Conservation (phyloP, 2,329 filamentous ascomycete species). For the Neospermospora avenae region DNA sequence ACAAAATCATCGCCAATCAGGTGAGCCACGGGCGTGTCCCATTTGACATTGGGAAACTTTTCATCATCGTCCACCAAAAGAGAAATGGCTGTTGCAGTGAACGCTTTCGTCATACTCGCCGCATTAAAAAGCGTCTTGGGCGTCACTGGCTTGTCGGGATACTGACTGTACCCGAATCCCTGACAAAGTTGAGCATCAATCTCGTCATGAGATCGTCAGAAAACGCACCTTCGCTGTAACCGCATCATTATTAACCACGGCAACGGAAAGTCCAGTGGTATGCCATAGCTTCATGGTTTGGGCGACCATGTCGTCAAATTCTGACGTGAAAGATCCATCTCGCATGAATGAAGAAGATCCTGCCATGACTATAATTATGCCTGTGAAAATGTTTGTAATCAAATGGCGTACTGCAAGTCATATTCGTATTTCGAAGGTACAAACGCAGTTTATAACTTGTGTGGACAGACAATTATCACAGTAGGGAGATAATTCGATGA, state of each 20-base stretch:
- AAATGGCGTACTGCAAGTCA: not conserved
- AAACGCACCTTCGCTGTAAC: constrained; percentile 38
- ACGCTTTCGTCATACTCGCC: constrained; percentile 54
- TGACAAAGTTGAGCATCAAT: constrained; percentile 14
- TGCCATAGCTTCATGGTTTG: constrained; percentile 23
- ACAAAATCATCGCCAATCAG: constrained; percentile 51
- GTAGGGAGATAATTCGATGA: not conserved
- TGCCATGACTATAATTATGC: not conserved
- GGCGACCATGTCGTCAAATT: constrained; percentile 6
- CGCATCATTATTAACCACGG: constrained; percentile 43
- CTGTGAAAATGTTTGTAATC: not conserved
- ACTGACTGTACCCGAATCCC: constrained; percentile 38
- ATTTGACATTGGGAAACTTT: constrained; percentile 32
- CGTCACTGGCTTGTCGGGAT: constrained; percentile 38
- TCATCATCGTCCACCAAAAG: constrained; percentile 45
- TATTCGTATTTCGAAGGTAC: no score
- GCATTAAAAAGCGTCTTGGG: constrained; percentile 50
- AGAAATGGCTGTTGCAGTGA: constrained; percentile 47
- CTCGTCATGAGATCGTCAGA: not conserved
- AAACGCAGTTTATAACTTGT: not conserved
- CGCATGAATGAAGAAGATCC: not conserved
- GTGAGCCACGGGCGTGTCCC: constrained; percentile 45
- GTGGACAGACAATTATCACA: not conserved
- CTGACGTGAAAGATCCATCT: constrained; percentile 12
- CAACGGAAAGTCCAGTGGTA: constrained; percentile 46